Evolutionary conservation across 805 yeast species (phyloP).

Genomic region (Huiozyma naganishii): DNA sequence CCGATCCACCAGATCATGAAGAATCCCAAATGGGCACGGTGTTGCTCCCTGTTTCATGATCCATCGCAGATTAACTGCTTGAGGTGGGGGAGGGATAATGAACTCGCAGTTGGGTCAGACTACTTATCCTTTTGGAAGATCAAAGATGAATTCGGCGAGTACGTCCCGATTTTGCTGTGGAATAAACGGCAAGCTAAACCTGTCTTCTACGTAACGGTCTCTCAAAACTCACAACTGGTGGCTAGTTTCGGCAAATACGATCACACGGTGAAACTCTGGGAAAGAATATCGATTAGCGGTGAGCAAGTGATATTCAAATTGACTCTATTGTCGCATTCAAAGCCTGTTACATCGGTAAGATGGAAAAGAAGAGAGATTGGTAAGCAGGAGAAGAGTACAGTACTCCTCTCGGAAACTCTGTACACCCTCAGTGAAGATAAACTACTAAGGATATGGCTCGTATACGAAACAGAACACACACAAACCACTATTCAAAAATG

Average conservation of each 20-base stretch:
- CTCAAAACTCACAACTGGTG: constrained; percentile 59
- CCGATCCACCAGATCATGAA: constrained; percentile 43
- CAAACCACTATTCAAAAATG: constrained; percentile 42
- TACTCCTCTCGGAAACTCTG: constrained; percentile 33
- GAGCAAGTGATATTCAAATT: constrained; percentile 58
- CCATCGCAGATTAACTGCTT: constrained; percentile 32
- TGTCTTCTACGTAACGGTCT: constrained; percentile 43
- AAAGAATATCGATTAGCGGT: constrained; percentile 56
- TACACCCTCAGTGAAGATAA: constrained; percentile 57
- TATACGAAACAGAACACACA: constrained; percentile 49
- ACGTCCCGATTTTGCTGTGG: constrained; percentile 28
- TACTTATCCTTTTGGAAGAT: constrained; percentile 45
- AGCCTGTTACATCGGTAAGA: constrained; percentile 42
- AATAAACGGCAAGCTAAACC: constrained; percentile 47
- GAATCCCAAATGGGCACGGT: constrained; percentile 36
- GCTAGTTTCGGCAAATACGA: constrained; percentile 58
- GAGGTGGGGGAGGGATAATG: constrained; percentile 46
- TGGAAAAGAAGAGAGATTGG: constrained; percentile 37
- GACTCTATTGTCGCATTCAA: constrained; percentile 54
- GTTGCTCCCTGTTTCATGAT: constrained; percentile 24
- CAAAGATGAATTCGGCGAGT: constrained; percentile 35
- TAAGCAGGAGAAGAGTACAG: constrained; percentile 7
- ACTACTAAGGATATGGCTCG: constrained; percentile 57
- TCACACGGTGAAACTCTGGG: constrained; percentile 66
- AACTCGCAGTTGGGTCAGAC: constrained; percentile 51